Evolutionary conservation across 805 yeast species (phyloP), one percentile per base, ranked within the genome.

Genomic region (Metschnikowia lachancei): DNA sequence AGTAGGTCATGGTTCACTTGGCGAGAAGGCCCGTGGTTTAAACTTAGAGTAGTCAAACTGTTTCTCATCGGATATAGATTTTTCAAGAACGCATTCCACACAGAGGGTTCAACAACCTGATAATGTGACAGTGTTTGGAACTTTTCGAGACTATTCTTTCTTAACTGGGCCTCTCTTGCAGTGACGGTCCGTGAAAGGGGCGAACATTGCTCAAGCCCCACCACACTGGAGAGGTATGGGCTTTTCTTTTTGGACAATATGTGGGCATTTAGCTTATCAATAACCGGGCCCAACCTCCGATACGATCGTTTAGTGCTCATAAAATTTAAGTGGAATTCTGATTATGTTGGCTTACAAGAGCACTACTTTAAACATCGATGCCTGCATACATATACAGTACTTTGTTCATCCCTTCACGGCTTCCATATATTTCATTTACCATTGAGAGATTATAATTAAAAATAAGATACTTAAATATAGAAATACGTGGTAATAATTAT

Each of bases 1-100:
- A 70, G 46, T 17, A 46, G 39, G 14, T 54, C 42, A 42, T 67
- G 70, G 52, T 65, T 59, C 22, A 68, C 57, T 7, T 42, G 42
- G 4, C 40, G 40, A 19, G 35, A 36, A 13, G 46, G 13, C 30
- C 36, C 34, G 14, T 16, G 41, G n/a, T 49, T 41, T 4, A 45
- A 11, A 7, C 34, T 36, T 31, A 55, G 45, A 19, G 28, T 39
- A 9, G 43, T 19, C 26, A 53, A 29, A 4, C 45, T 37, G 37
- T 40, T 47, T 10, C 42, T 19, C 32, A 38, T 43, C 3, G 59
- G 57, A 36, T 52, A 55, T 1, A 55, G 41, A 19, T 38, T 43
- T 18, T 39, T 37, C 28, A 51, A 35, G 13, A 55, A 45, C 9
- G 14, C 31, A 16, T 32, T 37, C 31, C 36, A 40, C 1, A 36